A percentile compares a stretch with the other conserved stretches of the same genome.
These are phyloP conservation scores for Hamamelis virginiana DNA, from an alignment of 164 flowering plant species.

Conservation along the genomic window DNA sequence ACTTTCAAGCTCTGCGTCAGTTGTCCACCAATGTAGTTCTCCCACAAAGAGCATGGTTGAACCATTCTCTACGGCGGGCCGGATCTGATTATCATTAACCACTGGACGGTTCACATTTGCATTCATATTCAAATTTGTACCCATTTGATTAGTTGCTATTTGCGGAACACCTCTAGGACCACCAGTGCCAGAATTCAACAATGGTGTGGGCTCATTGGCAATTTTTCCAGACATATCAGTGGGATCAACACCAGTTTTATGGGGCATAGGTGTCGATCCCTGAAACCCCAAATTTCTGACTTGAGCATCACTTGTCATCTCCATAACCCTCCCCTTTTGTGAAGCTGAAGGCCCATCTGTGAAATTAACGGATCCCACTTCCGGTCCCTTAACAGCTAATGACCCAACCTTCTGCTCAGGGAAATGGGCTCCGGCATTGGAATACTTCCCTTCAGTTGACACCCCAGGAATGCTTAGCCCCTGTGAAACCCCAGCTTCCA, in stretches of 20 bases:
- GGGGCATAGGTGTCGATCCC: conserved; percentile 41
- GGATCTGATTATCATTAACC: conserved; percentile 34
- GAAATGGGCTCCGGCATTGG: conserved; percentile 28
- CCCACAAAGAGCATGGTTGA: conserved; percentile 67
- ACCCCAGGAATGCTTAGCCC: conserved; percentile 37
- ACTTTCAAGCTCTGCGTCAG: conserved; percentile 72
- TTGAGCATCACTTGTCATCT: conserved; percentile 33
- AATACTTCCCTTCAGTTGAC: conserved; percentile 37
- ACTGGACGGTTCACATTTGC: conserved; percentile 26
- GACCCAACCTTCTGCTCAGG: conserved; percentile 37
- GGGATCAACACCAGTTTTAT: conserved; percentile 36
- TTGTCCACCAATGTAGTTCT: conserved; percentile 82
- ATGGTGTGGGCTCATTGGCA: conserved; percentile 30
- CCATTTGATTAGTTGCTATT: conserved; percentile 25
- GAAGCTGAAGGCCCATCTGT: conserved; percentile 29
- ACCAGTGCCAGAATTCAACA: conserved; percentile 28
- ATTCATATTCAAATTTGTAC: conserved; percentile 32
- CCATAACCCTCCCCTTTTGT: conserved; percentile 34
- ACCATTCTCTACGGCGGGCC: conserved; percentile 49
- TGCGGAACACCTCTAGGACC: conserved; percentile 39
- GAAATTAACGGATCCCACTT: conserved; percentile 26
- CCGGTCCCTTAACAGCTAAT: conserved; percentile 24
- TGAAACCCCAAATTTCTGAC: conserved; percentile 43
- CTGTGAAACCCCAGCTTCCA: conserved; percentile 30
- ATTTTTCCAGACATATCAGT: conserved; percentile 30